A percentile compares a stretch with the other conserved stretches of the same genome.
Evolutionary conservation across 2,329 filamentous ascomycete genomes (phyloP).

Genomic region (Fusarium oligoseptatum): DNA sequence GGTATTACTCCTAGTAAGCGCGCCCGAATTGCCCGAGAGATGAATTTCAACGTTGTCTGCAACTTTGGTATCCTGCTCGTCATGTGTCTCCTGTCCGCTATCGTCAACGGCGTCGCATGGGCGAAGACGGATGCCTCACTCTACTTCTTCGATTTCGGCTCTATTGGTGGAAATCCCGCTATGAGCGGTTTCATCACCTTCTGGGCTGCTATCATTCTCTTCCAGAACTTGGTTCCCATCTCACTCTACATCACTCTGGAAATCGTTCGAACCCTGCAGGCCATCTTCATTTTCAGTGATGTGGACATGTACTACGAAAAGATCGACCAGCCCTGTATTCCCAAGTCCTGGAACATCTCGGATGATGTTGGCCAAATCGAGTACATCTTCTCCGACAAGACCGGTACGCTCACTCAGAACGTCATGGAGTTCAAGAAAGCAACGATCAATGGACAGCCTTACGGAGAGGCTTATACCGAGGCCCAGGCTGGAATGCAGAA

Average conservation of each 20-base stretch:
- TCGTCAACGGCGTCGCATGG: conserved; percentile 90
- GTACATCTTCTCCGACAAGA: conserved; percentile 99
- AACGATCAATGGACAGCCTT: conserved; percentile 94
- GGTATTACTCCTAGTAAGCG: conserved; percentile 96
- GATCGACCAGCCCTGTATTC: conserved; percentile 93
- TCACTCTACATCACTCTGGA: conserved; percentile 98
- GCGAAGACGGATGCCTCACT: conserved; percentile 79
- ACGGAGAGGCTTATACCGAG: conserved; percentile 98
- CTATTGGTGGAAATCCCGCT: conserved; percentile 79
- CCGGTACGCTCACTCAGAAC: conserved; percentile 94
- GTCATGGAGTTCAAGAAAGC: conserved; percentile 99
- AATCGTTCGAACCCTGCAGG: conserved; percentile 92
- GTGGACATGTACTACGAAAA: conserved; percentile 96
- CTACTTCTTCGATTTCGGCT: conserved; percentile 86
- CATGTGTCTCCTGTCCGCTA: conserved; percentile 89
- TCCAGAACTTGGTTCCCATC: conserved; percentile 98
- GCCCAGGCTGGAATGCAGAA: conserved; percentile 97
- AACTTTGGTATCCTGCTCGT: conserved; percentile 91
- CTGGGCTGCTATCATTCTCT: conserved; percentile 93
- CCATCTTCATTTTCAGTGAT: conserved; percentile 97
- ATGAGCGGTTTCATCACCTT: conserved; percentile 96
- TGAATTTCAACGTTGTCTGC: conserved; percentile 98
- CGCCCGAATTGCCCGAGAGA: conserved; percentile 87
- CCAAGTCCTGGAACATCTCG: conserved; percentile 99
- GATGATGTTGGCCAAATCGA: conserved; percentile 98